These are phyloP conservation scores for Asterella californica DNA, from an alignment of 225 moss, liverwort and hornwort genomes.

Conservation along the genomic window DNA sequence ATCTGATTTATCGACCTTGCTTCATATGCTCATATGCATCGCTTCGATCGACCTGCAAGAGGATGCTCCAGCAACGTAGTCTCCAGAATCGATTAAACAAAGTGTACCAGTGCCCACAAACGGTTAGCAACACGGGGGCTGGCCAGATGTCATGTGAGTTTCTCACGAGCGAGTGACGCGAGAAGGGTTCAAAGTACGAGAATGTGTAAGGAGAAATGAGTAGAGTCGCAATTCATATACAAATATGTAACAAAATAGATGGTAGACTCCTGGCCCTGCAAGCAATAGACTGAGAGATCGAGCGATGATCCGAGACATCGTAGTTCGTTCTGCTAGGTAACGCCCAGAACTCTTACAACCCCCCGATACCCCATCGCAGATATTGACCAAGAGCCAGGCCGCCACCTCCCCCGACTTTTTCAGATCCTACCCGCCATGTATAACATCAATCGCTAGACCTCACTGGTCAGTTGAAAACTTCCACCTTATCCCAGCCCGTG, in stretches of 20 bases:
- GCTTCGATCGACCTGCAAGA: not conserved
- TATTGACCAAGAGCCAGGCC: not conserved
- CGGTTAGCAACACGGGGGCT: constrained; percentile 12
- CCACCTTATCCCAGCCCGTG: not conserved
- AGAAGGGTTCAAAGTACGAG: constrained; percentile 8
- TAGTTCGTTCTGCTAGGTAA: constrained; percentile 1
- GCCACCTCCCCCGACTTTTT: not conserved
- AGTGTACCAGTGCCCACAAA: not conserved
- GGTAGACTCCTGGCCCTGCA: not conserved
- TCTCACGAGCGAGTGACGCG: constrained; percentile 6
- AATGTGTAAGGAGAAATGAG: constrained; percentile 6
- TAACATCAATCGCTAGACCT: not conserved
- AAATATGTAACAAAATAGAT: not conserved
- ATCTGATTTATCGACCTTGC: not conserved
- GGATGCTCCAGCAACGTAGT: not conserved
- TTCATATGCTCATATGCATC: constrained; percentile 11
- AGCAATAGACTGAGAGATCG: not conserved
- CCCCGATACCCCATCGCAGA: not conserved
- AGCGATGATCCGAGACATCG: not conserved
- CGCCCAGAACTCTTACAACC: not conserved
- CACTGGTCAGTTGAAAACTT: not conserved
- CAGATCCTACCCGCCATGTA: not conserved
- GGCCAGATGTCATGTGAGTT: constrained; percentile 7
- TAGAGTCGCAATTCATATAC: not conserved
- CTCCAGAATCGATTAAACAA: not conserved